Percentiles rank a stretch among this genome's conserved stretches.
Evolutionary conservation across 805 yeast genomes (phyloP).

Genomic region (Komagataella phaffii): DNA sequence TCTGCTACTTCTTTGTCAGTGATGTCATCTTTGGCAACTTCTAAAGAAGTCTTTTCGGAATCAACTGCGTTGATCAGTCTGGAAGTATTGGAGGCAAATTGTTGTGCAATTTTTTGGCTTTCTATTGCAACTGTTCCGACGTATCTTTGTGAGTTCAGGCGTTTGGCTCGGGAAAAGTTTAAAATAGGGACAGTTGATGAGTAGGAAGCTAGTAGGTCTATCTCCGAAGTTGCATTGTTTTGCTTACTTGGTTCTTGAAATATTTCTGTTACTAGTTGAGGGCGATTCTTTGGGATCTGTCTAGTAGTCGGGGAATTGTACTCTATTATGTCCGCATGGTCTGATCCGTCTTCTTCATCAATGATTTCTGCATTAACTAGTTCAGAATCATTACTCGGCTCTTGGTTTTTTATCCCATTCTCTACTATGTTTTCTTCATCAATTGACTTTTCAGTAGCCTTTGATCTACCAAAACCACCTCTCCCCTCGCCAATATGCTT

Average conservation of each 20-base stretch:
- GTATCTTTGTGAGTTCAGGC: not conserved
- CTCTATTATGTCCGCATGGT: not conserved
- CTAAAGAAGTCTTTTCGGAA: not conserved
- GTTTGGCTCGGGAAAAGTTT: not conserved
- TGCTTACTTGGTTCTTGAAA: not conserved
- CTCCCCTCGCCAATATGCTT: slow-evolving; percentile 1
- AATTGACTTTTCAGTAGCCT: not conserved
- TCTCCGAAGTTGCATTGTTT: not conserved
- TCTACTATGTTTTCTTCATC: not conserved
- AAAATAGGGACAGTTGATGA: not conserved
- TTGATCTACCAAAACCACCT: not conserved
- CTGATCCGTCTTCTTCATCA: not conserved
- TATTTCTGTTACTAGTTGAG: not conserved
- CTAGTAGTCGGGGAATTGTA: not conserved
- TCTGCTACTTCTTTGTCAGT: slow-evolving; percentile 40
- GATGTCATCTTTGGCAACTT: slow-evolving; percentile 23
- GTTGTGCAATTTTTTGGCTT: not conserved
- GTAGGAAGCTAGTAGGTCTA: not conserved
- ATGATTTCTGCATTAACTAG: not conserved
- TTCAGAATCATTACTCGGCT: not conserved
- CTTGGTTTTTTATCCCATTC: not conserved
- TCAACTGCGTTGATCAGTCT: not conserved
- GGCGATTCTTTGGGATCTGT: not conserved
- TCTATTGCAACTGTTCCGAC: not conserved
- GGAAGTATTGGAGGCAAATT: not conserved